A percentile compares a stretch with the other conserved stretches of the same genome.
Evolutionary conservation across 441 rosid species (phyloP).

Genomic region (Populus hybrid): DNA sequence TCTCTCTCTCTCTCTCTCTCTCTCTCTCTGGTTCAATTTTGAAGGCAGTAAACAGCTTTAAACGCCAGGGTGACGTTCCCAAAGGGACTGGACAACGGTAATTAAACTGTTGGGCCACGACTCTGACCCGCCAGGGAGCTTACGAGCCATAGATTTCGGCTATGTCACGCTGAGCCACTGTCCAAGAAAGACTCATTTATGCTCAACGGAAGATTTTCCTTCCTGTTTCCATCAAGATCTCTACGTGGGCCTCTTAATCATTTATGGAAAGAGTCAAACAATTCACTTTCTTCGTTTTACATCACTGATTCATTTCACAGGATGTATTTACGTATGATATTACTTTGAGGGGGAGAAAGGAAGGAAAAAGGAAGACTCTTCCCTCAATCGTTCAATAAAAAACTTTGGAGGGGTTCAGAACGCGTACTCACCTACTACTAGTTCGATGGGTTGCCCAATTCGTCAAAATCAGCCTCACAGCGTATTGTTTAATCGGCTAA

Average conservation of each 20-base stretch:
- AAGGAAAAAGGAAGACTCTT: not conserved
- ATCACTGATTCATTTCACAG: not conserved
- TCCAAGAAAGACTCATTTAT: not conserved
- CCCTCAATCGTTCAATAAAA: not conserved
- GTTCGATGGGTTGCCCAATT: too few species aligned
- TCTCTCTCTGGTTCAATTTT: not conserved
- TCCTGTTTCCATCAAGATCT: not conserved
- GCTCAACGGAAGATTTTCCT: not conserved
- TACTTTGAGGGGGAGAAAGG: too few species aligned
- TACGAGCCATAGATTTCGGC: not conserved
- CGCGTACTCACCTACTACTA: too few species aligned
- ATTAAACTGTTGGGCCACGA: not conserved
- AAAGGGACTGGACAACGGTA: not conserved
- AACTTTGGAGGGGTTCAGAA: too few species aligned
- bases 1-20: not conserved
- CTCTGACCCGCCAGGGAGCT: slow-evolving; percentile 7
- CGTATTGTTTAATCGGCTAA: not conserved
- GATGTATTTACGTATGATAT: not conserved
- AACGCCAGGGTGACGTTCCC: not conserved
- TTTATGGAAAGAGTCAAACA: not conserved
- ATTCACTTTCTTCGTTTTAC: not conserved
- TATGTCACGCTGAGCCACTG: not conserved
- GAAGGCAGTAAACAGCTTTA: not conserved
- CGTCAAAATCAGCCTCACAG: too few species aligned
- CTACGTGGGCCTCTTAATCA: not conserved